Evolutionary conservation across 192 early-diverging fungal genomes (phyloP).

Genomic region (Coemansia sp.): DNA sequence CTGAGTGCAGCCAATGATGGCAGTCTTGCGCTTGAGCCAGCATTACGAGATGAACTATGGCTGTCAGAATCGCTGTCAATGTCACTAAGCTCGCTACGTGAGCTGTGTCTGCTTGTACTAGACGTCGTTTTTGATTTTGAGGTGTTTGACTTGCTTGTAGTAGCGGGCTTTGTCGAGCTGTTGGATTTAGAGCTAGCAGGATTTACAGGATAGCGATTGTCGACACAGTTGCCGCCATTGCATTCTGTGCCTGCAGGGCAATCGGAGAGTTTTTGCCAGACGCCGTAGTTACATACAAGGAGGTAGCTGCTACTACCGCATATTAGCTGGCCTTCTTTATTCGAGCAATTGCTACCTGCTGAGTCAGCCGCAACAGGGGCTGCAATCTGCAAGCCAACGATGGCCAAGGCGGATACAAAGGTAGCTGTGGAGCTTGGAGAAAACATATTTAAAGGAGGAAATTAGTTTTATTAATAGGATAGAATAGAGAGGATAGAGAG

Average conservation of each 20-base stretch:
- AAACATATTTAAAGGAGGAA: no score
- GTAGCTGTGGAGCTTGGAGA: no score
- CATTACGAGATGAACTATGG: not conserved
- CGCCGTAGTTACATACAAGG: slow-evolving; percentile 2
- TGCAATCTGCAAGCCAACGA: not conserved
- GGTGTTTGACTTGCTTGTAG: not conserved
- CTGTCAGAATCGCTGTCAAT: not conserved
- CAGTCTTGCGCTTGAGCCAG: no score
- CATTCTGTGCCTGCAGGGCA: not conserved
- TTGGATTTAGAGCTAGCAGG: no score
- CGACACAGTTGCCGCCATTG: no score
- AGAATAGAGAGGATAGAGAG: no score
- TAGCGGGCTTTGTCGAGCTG: not conserved
- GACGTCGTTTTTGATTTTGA: no score
- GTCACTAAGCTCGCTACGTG: not conserved
- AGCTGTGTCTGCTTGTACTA: not conserved
- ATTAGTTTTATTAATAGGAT: no score
- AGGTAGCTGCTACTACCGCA: not conserved
- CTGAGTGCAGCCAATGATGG: no score
- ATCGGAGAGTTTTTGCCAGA: not conserved
- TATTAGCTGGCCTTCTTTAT: not conserved
- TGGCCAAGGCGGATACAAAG: not conserved
- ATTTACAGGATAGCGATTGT: no score
- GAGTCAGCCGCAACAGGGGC: not conserved
- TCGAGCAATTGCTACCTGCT: not conserved